Evolutionary conservation across 176 grass and related monocot species (phyloP).

Genomic region (Bromus sterilis): DNA sequence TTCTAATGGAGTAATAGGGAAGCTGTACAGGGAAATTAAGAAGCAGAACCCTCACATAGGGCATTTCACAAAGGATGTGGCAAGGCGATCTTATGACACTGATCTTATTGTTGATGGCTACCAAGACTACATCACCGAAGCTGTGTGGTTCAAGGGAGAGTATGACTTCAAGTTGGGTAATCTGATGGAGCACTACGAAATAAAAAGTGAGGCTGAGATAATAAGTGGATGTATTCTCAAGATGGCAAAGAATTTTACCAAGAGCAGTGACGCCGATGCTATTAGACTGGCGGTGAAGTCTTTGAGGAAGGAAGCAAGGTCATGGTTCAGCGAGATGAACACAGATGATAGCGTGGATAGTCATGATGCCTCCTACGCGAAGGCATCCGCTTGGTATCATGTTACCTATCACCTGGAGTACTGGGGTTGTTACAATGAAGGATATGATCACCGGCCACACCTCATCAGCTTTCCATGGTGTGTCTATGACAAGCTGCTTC

Average conservation of each 20-base stretch:
- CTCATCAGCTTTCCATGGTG: conserved; percentile 92
- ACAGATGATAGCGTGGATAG: conserved; percentile 9
- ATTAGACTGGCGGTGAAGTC: conserved; percentile 61
- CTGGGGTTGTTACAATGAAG: conserved; percentile 51
- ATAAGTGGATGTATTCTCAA: conserved; percentile 72
- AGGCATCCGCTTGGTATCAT: conserved; percentile 93
- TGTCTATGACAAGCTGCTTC: conserved; percentile 53
- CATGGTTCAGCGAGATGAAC: conserved; percentile 54
- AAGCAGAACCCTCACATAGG: conserved; percentile 40
- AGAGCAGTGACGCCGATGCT: conserved; percentile 68
- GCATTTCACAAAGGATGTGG: conserved; percentile 57
- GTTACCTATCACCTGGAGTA: conserved; percentile 66
- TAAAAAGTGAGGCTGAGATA: conserved; percentile 91
- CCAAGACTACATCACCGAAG: conserved; percentile 49
- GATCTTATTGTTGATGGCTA: conserved; percentile 81
- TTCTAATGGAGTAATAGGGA: conserved; percentile 67
- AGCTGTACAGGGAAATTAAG: conserved; percentile 78
- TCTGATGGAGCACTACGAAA: conserved; percentile 86
- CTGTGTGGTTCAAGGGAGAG: conserved; percentile 58
- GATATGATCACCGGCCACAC: conserved; percentile 36
- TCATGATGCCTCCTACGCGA: conserved; percentile 40
- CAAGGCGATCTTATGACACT: conserved; percentile 52
- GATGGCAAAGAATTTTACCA: conserved; percentile 73
- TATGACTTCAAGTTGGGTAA: conserved; percentile 89
- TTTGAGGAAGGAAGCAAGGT: conserved; percentile 73